These are phyloP conservation scores for Fonsecaea erecta DNA, from an alignment of 2,329 filamentous ascomycete genomes.

Conservation along the genomic window DNA sequence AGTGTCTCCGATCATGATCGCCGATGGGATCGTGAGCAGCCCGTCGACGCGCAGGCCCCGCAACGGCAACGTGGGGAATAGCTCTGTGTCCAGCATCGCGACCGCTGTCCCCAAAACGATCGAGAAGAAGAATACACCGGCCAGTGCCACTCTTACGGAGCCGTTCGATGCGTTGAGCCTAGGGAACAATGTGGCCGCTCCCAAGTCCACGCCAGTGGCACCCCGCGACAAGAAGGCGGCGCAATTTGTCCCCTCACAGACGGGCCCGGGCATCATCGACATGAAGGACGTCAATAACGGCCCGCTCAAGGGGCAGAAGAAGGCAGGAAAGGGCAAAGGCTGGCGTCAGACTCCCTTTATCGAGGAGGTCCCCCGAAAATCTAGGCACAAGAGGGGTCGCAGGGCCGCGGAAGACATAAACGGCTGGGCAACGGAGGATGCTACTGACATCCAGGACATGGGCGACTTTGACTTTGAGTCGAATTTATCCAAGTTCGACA, in stretches of 20 bases:
- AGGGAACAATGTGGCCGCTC: conserved; percentile 37
- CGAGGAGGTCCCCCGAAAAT: conserved; percentile 60
- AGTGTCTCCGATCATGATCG: conserved; percentile 41
- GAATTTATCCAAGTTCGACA: conserved; percentile 92
- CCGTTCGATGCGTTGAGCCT: conserved; percentile 51
- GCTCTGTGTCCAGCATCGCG: conserved; percentile 37
- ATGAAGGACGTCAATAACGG: conserved; percentile 44
- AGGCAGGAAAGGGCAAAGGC: conserved; percentile 60
- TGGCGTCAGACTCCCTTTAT: conserved; percentile 71
- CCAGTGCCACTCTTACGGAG: conserved; percentile 50
- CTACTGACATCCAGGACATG: conserved; percentile 89
- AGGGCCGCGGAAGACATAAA: conserved; percentile 64
- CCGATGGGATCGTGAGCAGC: conserved; percentile 38
- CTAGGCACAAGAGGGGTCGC: conserved; percentile 52
- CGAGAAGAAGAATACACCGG: conserved; percentile 40
- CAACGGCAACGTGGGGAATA: conserved; percentile 27
- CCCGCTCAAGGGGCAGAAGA: conserved; percentile 39
- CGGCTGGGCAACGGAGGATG: conserved; percentile 95
- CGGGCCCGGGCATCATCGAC: conserved; percentile 37
- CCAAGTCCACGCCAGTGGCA: conserved; percentile 6
- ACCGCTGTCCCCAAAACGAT: conserved; percentile 28
- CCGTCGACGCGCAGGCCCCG: conserved; percentile 25
- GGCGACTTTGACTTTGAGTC: conserved; percentile 93
- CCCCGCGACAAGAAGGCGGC: conserved; percentile 27
- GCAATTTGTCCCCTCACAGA: conserved; percentile 51